phyloP scores from a whole-genome alignment of 2,329 filamentous ascomycete species.

The Pleoardoris graminearum region DNA sequence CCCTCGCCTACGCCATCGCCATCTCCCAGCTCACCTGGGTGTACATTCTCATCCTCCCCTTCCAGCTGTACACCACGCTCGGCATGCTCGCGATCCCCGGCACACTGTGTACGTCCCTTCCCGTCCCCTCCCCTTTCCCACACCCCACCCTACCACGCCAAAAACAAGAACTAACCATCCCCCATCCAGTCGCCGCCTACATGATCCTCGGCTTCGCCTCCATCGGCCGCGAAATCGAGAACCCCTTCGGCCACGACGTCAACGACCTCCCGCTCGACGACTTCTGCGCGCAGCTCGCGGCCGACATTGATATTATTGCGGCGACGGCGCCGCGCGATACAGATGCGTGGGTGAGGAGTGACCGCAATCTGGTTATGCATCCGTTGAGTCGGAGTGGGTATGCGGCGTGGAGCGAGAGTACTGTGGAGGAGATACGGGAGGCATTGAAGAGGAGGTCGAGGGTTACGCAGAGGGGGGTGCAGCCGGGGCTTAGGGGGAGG shows the following conservation, averaged over 20 bases:
- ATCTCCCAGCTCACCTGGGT: slow-evolving; percentile 86
- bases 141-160: background rate
- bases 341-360: slow-evolving; percentile 54
- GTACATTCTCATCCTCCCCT: slow-evolving; percentile 78
- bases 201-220: slow-evolving; percentile 76
- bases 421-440: slow-evolving; percentile 45
- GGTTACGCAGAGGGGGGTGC: background rate
- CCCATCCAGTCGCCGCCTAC: slow-evolving; percentile 61
- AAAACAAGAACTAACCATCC: background rate
- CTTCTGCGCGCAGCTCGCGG: slow-evolving; percentile 73
- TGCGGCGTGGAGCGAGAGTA: slow-evolving; percentile 40
- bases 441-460: slow-evolving; percentile 42
- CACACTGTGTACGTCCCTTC: slow-evolving; percentile 1
- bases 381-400: slow-evolving; percentile 51
- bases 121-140: background rate
- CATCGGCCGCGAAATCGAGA: slow-evolving; percentile 70
- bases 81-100: slow-evolving; percentile 78
- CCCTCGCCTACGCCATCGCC: slow-evolving; percentile 79
- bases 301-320: slow-evolving; percentile 75
- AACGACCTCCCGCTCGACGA: slow-evolving; percentile 68
- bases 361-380: slow-evolving; percentile 58
- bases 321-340: slow-evolving; percentile 56
- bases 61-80: slow-evolving; percentile 70
- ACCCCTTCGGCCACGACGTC: slow-evolving; percentile 81
- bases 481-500: background rate